Evolutionary conservation across 495 filamentous ascomycete species (phyloP).

Genomic region (Extremus antarcticus): DNA sequence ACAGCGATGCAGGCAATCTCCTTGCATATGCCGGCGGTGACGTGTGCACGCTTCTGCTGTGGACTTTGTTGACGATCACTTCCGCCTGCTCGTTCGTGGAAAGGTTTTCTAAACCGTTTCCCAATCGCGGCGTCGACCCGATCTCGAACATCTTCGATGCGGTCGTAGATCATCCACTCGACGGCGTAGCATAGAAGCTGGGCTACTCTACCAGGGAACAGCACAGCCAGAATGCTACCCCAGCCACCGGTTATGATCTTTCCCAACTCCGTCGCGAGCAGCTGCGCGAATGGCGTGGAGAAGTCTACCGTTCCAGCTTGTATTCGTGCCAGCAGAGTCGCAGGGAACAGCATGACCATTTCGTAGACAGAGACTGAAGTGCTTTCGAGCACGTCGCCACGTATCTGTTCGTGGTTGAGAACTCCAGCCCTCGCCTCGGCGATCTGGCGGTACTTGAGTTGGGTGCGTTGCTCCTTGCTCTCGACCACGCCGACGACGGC

Average conservation of each 20-base stretch:
- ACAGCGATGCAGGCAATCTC: neutral
- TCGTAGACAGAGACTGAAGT: neutral
- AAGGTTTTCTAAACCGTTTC: no score
- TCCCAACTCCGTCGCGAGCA: neutral
- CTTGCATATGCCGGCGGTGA: neutral
- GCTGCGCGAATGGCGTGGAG: neutral
- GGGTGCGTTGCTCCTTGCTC: slow-evolving; percentile 1
- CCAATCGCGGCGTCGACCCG: no score
- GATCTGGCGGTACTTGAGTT: neutral
- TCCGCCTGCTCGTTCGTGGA: no score
- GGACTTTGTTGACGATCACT: no score
- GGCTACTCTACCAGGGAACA: neutral
- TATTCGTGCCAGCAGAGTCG: neutral
- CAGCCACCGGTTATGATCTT: neutral
- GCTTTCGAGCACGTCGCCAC: neutral
- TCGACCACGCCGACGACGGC: slow-evolving; percentile 29
- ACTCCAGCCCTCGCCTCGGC: slow-evolving; percentile 6
- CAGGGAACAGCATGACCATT: neutral
- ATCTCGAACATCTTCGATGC: neutral
- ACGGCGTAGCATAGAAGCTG: neutral
- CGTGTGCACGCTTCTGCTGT: neutral
- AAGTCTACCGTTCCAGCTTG: slow-evolving; percentile 3
- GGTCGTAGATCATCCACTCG: neutral
- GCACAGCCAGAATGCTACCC: neutral
- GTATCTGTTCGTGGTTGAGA: slow-evolving; percentile 11